phyloP scores from a whole-genome alignment of 768 basidiomycete genomes.

The Cantharellus cinnabarinus region DNA sequence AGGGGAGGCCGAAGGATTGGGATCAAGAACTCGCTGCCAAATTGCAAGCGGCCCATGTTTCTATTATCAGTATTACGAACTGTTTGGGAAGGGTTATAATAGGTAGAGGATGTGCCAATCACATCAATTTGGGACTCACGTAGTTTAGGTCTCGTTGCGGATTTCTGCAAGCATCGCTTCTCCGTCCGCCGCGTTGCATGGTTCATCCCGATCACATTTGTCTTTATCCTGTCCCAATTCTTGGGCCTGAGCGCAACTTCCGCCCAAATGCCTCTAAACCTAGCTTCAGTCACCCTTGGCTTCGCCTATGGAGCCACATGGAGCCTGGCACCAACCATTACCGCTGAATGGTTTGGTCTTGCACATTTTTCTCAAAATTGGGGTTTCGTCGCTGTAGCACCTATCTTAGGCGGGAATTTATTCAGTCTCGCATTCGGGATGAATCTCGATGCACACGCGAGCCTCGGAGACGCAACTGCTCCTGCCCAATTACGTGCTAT shows the following conservation, averaged over 20 bases:
- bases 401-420: slow-evolving; percentile 53
- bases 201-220: slow-evolving; percentile 39
- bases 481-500: too few relatives aligned
- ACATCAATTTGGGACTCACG: background rate
- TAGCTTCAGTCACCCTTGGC: slow-evolving; percentile 22
- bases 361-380: slow-evolving; percentile 40
- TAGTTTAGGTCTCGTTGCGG: slow-evolving; percentile 40
- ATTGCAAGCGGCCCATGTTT: slow-evolving; percentile 75
- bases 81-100: slow-evolving; percentile 59
- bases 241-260: slow-evolving; percentile 33
- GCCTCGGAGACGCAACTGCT: slow-evolving; percentile 2
- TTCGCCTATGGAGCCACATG: slow-evolving; percentile 18
- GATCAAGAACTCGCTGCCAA: slow-evolving; percentile 45
- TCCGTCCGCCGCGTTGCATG: slow-evolving; percentile 46
- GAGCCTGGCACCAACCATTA: slow-evolving; percentile 23
- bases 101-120: slow-evolving; percentile 23
- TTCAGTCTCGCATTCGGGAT: slow-evolving; percentile 71
- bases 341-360: slow-evolving; percentile 78
- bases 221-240: slow-evolving; percentile 58
- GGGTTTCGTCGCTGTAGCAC: slow-evolving; percentile 57
- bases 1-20: slow-evolving; percentile 33
- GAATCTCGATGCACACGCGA: slow-evolving; percentile 54
- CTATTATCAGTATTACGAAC: slow-evolving; percentile 61
- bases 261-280: slow-evolving; percentile 41
- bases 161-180: slow-evolving; percentile 36